These are phyloP conservation scores for Microdochium trichocladiopsis DNA, from an alignment of 2,329 filamentous ascomycete species.

Conservation along the genomic window DNA sequence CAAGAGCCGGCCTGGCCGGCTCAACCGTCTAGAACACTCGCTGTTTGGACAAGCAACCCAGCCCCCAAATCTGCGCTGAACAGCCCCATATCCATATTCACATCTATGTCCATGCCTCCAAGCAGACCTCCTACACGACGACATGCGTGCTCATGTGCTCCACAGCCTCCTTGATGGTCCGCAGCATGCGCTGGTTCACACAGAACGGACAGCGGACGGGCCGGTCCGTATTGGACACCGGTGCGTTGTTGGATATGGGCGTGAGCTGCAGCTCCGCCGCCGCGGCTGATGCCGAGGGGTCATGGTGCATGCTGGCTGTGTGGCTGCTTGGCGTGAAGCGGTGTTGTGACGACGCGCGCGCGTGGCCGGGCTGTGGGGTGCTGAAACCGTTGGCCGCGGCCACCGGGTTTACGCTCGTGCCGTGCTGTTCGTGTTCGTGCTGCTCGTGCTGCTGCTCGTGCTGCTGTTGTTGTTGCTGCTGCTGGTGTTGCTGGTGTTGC, in stretches of 20 bases:
- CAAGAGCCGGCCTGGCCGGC: too few species aligned
- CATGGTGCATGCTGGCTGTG: slow-evolving; percentile 8
- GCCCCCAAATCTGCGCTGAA: too few species aligned
- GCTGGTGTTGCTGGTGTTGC: slow-evolving; percentile 11
- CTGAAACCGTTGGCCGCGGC: slow-evolving; percentile 1
- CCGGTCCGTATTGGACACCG: slow-evolving; percentile 36
- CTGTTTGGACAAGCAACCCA: too few species aligned
- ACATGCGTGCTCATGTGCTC: slow-evolving; percentile 58
- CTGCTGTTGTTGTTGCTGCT: slow-evolving; percentile 30
- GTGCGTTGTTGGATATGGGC: slow-evolving; percentile 43
- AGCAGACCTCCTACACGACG: slow-evolving; percentile 31
- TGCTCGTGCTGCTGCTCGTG: slow-evolving; percentile 13
- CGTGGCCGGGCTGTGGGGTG: not conserved
- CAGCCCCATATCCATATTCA: too few species aligned
- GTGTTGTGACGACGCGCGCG: slow-evolving; percentile 6
- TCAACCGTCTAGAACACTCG: too few species aligned
- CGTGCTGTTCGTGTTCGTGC: slow-evolving; percentile 12
- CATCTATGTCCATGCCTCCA: not conserved
- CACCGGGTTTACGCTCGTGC: slow-evolving; percentile 4
- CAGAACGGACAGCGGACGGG: slow-evolving; percentile 54
- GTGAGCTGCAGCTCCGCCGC: slow-evolving; percentile 36
- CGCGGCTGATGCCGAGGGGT: slow-evolving; percentile 14
- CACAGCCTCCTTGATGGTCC: slow-evolving; percentile 54
- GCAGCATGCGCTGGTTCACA: slow-evolving; percentile 53
- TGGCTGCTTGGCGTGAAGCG: slow-evolving; percentile 16